Conservation (phyloP, 2,329 filamentous ascomycete species). For the Didymella keratinophila region DNA sequence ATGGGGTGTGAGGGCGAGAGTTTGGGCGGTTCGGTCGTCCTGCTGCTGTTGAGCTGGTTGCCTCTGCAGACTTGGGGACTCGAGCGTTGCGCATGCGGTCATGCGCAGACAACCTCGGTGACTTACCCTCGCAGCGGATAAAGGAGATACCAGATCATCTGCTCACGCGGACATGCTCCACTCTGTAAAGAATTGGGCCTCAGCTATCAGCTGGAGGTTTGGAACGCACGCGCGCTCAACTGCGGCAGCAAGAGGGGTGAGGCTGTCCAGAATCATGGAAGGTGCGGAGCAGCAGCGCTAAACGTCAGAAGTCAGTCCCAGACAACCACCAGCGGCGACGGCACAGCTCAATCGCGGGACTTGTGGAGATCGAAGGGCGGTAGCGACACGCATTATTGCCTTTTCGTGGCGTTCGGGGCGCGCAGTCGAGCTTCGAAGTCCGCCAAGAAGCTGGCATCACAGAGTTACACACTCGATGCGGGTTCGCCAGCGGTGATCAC, state of each 20-base stretch:
- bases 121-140: slow-evolving; percentile 80
- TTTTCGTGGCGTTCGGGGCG: slow-evolving; percentile 36
- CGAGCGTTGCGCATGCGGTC: slow-evolving; percentile 1
- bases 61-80: slow-evolving; percentile 10
- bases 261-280: slow-evolving; percentile 28
- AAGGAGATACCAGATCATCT: slow-evolving; percentile 78
- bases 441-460: slow-evolving; percentile 25
- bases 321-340: slow-evolving; percentile 21
- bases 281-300: slow-evolving; percentile 20
- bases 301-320: slow-evolving; percentile 10
- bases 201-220: slow-evolving; percentile 34
- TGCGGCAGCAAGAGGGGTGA: slow-evolving; percentile 29
- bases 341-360: slow-evolving; percentile 26
- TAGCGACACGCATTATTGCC: slow-evolving; percentile 34
- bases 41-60: slow-evolving; percentile 46
- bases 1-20: slow-evolving; percentile 71
- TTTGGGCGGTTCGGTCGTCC: slow-evolving; percentile 76
- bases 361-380: slow-evolving; percentile 27
- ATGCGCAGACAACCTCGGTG: slow-evolving; percentile 8
- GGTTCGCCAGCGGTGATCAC: slow-evolving; percentile 16
- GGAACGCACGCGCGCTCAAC: slow-evolving; percentile 37
- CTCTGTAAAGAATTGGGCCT: slow-evolving; percentile 15
- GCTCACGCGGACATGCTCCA: slow-evolving; percentile 36
- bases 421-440: slow-evolving; percentile 24
- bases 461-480: slow-evolving; percentile 21